phyloP scores from a whole-genome alignment of 2,329 filamentous ascomycete genomes.

The Sclerotinia subarctica region DNA sequence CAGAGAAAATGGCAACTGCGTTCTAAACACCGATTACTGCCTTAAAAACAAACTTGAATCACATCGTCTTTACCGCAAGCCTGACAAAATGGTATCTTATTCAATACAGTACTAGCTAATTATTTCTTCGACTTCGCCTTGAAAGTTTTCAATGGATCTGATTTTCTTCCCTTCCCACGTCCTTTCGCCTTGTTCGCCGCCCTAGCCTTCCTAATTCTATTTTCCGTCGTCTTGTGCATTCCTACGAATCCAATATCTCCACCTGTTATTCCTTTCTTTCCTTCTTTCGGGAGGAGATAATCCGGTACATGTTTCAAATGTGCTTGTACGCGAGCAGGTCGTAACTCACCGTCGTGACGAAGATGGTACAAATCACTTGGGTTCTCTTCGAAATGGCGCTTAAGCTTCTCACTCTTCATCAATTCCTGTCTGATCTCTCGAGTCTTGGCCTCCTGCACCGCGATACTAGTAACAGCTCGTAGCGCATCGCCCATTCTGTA shows the following conservation, averaged over 20 bases:
- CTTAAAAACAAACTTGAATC: not conserved
- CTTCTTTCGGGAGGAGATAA: conserved; percentile 78
- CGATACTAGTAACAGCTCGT: conserved; percentile 82
- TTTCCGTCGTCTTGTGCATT: conserved; percentile 52
- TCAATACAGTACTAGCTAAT: conserved; percentile 18
- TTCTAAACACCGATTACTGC: not conserved
- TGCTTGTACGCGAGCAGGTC: conserved; percentile 77
- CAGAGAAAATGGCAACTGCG: not conserved
- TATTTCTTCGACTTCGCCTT: conserved; percentile 50
- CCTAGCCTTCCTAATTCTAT: conserved; percentile 44
- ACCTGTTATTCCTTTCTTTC: conserved; percentile 63
- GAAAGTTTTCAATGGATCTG: conserved; percentile 86
- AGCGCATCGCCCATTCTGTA: conserved; percentile 94
- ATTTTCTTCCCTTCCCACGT: conserved; percentile 59
- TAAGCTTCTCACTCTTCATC: conserved; percentile 89
- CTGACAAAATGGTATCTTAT: conserved; percentile 14
- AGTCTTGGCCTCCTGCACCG: conserved; percentile 84
- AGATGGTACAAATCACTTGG: conserved; percentile 83
- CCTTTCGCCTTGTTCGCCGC: conserved; percentile 47
- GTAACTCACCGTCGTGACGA: conserved; percentile 83
- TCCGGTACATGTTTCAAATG: conserved; percentile 94
- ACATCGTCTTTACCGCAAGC: not conserved
- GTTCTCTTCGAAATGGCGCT: conserved; percentile 96
- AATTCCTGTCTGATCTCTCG: conserved; percentile 86
- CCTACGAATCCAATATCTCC: conserved; percentile 75